Conservation (phyloP, 2,329 filamentous ascomycete genomes). For the Didymella sp. region DNA sequence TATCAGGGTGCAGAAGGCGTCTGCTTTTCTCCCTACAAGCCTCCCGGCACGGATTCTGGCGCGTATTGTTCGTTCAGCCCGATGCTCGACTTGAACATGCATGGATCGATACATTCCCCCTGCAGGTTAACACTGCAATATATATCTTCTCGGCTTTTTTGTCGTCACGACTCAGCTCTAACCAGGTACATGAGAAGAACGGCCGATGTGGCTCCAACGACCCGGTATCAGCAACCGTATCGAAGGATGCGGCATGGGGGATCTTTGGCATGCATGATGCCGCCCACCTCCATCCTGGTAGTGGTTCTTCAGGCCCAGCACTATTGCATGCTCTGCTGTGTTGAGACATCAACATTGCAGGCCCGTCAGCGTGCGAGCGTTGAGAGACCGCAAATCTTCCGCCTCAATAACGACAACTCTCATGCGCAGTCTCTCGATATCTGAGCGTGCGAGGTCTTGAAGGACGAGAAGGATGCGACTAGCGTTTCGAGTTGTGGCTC, state of each 20-base stretch:
- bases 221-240: background rate
- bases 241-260: background rate
- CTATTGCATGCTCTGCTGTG: background rate
- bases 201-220: background rate
- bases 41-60: background rate
- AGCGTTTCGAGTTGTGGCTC: slow-evolving; percentile 7
- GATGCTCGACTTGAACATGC: background rate
- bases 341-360: background rate
- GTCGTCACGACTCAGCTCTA: background rate
- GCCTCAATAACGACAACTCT: background rate
- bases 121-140: background rate
- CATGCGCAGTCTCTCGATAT: background rate
- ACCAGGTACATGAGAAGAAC: background rate
- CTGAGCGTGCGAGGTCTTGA: background rate
- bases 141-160: background rate
- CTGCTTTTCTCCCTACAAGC: background rate
- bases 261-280: background rate
- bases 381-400: background rate
- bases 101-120: background rate
- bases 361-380: background rate
- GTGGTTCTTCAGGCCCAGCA: background rate
- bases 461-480: slow-evolving; percentile 6
- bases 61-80: background rate
- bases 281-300: background rate
- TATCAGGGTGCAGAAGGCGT: background rate